Evolutionary conservation across 2,329 filamentous ascomycete species (phyloP).

Genomic region (Aspergillus udagawae): DNA sequence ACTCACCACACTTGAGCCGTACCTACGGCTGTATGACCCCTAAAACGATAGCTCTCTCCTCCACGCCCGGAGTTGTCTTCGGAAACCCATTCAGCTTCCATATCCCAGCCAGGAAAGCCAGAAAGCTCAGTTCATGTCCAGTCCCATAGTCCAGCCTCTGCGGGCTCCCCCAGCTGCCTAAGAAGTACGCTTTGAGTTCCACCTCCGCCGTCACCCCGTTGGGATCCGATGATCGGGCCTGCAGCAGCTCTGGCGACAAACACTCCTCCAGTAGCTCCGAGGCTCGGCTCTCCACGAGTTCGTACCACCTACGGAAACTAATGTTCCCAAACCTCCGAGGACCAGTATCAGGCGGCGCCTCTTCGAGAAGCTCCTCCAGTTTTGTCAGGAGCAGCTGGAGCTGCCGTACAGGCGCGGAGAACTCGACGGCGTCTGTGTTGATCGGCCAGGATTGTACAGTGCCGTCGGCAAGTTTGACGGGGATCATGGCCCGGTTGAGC

Average conservation of each 20-base stretch:
- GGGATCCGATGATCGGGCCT: slow-evolving; percentile 22
- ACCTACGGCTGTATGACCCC: slow-evolving; percentile 78
- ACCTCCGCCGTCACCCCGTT: slow-evolving; percentile 49
- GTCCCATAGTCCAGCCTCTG: slow-evolving; percentile 94
- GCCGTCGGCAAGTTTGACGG: slow-evolving; percentile 49
- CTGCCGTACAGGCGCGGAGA: slow-evolving; percentile 56
- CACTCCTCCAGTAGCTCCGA: slow-evolving; percentile 54
- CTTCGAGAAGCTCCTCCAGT: slow-evolving; percentile 64
- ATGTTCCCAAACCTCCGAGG: slow-evolving; percentile 89
- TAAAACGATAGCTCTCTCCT: slow-evolving; percentile 76
- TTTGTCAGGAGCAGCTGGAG: slow-evolving; percentile 64
- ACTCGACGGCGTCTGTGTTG: slow-evolving; percentile 39
- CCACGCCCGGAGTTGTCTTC: slow-evolving; percentile 48
- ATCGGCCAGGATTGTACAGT: slow-evolving; percentile 49
- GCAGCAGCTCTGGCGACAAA: slow-evolving; percentile 49
- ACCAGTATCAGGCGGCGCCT: slow-evolving; percentile 78
- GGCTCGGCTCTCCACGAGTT: slow-evolving; percentile 60
- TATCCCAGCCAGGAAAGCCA: slow-evolving; percentile 82
- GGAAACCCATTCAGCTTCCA: slow-evolving; percentile 87
- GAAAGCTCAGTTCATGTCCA: slow-evolving; percentile 89
- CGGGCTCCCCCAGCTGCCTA: slow-evolving; percentile 81
- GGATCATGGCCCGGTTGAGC: slow-evolving; percentile 82
- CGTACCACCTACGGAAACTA: slow-evolving; percentile 81
- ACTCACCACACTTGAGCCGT: neutral
- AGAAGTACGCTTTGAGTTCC: slow-evolving; percentile 74